phyloP scores from a whole-genome alignment of 2,329 filamentous ascomycete species.

The Alternaria longipes region DNA sequence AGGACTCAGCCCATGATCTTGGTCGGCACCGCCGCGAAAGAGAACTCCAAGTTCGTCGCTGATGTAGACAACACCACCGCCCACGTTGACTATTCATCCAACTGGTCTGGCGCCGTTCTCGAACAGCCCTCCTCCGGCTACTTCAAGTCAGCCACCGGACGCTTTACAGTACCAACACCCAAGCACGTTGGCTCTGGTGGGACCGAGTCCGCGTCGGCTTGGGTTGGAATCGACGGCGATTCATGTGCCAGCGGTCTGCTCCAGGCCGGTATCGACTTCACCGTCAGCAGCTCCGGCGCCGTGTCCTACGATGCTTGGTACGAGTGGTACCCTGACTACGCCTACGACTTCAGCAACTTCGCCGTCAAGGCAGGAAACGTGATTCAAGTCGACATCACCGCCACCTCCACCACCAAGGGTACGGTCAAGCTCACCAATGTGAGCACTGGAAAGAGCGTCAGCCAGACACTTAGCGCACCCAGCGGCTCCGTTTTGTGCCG shows the following conservation, averaged over 20 bases:
- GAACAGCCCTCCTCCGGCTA: conserved; percentile 50
- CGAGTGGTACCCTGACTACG: conserved; percentile 68
- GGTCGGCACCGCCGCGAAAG: conserved; percentile 21
- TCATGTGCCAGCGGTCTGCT: conserved; percentile 64
- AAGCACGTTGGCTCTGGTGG: conserved; percentile 49
- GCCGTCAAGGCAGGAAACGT: conserved; percentile 57
- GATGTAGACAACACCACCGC: conserved; percentile 48
- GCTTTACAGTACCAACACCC: conserved; percentile 64
- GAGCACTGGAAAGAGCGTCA: conserved; percentile 61
- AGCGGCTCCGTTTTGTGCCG: conserved; percentile 21
- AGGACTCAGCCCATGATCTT: conserved; percentile 26
- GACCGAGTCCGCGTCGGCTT: conserved; percentile 62
- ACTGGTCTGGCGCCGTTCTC: conserved; percentile 69
- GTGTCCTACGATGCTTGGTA: conserved; percentile 67
- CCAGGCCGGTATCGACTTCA: conserved; percentile 67
- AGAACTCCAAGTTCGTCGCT: conserved; percentile 15
- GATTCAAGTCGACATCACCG: conserved; percentile 54
- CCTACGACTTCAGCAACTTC: conserved; percentile 62
- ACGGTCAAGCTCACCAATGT: conserved; percentile 62
- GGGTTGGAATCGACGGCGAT: conserved; percentile 71
- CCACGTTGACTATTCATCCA: conserved; percentile 62
- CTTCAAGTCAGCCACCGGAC: conserved; percentile 63
- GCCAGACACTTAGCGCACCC: conserved; percentile 56
- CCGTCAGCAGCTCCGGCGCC: conserved; percentile 41
- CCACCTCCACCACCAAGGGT: conserved; percentile 55